Base-by-base conservation (phyloP, 2,329 filamentous ascomycete genomes). In the Cladosporium phlei region DNA sequence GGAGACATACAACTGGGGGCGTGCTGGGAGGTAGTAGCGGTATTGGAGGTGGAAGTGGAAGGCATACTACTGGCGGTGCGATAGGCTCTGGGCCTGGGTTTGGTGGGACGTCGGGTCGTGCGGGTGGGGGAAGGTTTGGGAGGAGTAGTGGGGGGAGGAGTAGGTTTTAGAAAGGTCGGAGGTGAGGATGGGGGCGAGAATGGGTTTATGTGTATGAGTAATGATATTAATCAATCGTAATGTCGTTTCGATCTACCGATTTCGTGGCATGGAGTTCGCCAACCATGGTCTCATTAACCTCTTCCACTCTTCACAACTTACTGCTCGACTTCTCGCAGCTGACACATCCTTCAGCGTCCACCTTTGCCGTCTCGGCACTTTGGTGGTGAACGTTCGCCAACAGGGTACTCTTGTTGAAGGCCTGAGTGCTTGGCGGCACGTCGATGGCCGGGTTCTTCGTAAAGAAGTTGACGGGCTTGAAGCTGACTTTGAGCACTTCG, bases 391-490 rank as follows among this genome's bases (percentile, higher is more conserved):
- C 45, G 47, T 62, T 58, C 28, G 53, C 55, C 22, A 65, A 29
- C 35, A 64, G 39, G 2, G 60, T 63, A 33, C 59, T 64, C 61
- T 69, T 65, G 49, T 76, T 76, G 49, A 73, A 69, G 20, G 58
- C 60, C 59, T 76, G 73, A 49, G 69, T 69, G 47, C 70, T 69
- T 9, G 54, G 55, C 25, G 78, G 77, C 5, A 81, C 78, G 68
- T 80, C 78, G 4, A 80, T 60, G 14, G 75, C 77, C 2, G 78
- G 78, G 45, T 81, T 81, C 63, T 70, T 74, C 25, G 71, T 66
- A 52, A 79, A 79, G 66, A 81, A 81, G 55, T 80, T 78, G 9
- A 77, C 72, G 0, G 78, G 77, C 53, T 79, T 76, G 50, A 81
- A 62, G 44, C 74, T 68, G n/a, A 80, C 69, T 57, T 74, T 77